Conservation (phyloP, 2,329 filamentous ascomycete genomes). For the Ustulina deusta region DNA sequence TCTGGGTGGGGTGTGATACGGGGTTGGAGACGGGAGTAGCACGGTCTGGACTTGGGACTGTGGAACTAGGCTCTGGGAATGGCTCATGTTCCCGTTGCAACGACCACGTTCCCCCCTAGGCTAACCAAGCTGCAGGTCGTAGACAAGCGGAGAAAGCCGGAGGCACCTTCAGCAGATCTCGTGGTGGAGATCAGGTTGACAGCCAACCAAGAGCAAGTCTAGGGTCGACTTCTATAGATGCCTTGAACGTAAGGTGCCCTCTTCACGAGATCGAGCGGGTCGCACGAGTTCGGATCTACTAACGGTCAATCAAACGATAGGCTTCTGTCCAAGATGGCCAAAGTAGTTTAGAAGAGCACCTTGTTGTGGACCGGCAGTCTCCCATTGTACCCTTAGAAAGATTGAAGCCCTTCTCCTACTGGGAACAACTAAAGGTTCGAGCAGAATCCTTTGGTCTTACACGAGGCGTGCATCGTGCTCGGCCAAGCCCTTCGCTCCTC, state of each 20-base stretch:
- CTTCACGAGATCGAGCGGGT: background rate
- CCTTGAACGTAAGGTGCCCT: constrained; percentile 18
- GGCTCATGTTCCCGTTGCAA: background rate
- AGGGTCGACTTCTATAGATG: background rate
- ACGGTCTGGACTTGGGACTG: background rate
- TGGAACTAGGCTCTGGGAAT: background rate
- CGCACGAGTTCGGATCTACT: background rate
- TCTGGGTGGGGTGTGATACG: background rate
- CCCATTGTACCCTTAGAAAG: constrained; percentile 28
- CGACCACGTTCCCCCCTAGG: background rate
- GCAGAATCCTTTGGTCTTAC: constrained; percentile 13
- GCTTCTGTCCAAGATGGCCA: constrained; percentile 6
- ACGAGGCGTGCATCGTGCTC: constrained; percentile 2
- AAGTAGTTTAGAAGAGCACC: constrained; percentile 17
- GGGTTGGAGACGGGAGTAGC: background rate
- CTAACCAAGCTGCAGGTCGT: constrained; percentile 27
- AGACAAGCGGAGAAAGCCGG: constrained; percentile 28
- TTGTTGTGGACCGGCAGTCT: background rate
- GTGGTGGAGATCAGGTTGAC: background rate
- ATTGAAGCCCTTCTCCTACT: constrained; percentile 43
- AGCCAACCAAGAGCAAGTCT: background rate
- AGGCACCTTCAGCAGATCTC: background rate
- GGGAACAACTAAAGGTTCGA: constrained; percentile 39
- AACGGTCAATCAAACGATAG: constrained; percentile 4
- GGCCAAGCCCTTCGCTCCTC: constrained; percentile 20